Base-by-base conservation (phyloP, 2,329 filamentous ascomycete species). In the Verticillium alfalfae region DNA sequence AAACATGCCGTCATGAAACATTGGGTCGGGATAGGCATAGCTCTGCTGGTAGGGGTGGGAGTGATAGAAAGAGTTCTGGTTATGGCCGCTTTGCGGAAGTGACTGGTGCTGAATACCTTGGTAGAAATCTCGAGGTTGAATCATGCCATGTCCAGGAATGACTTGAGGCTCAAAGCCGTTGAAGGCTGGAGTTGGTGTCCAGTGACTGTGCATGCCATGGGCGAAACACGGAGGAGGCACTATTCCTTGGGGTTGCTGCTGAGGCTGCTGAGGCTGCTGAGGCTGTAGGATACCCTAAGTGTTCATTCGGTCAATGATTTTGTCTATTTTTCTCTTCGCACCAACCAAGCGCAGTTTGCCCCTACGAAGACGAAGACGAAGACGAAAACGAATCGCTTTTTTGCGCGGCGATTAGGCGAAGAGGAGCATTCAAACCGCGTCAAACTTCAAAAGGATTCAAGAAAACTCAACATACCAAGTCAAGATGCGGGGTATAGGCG, bases 381-480 rank as follows among this genome's bases (percentile, higher is more conserved):
- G 73, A 66, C 22, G 72, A 71, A 34, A 68, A 68, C 37, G 77
- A 65, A 62, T 75, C 78, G 77, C 72, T 58, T 78, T 75, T 10
- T 76, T 71, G 38, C 63, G 63, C 38, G 70, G 68, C 49, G 74
- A 73, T 18, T 79, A 5, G 71, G 69, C 75, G 75, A 38, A 78
- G 66, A 18, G 68, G 70, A 22, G 75, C 70, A 64, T 70, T 71
- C 31, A 70, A 69, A 56, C 70, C 72, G 62, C 70, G 66, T 66
- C 72, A 70, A 61, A 72, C 75, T 61, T 72, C 75, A 62, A 59
- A 62, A 59, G 60, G 62, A 66, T 62, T 65, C 58, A 12, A 18
- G 18, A 52, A 62, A 58, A 55, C 37, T 67, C 64, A 56, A 62
- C 62, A 57, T 60, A 60, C 41, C 64, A 52, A 62, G 22, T 62